Percentiles rank a stretch among this genome's conserved stretches.
These are phyloP conservation scores for Daldinia loculata DNA, from an alignment of 495 filamentous ascomycete species.

Conservation along the genomic window DNA sequence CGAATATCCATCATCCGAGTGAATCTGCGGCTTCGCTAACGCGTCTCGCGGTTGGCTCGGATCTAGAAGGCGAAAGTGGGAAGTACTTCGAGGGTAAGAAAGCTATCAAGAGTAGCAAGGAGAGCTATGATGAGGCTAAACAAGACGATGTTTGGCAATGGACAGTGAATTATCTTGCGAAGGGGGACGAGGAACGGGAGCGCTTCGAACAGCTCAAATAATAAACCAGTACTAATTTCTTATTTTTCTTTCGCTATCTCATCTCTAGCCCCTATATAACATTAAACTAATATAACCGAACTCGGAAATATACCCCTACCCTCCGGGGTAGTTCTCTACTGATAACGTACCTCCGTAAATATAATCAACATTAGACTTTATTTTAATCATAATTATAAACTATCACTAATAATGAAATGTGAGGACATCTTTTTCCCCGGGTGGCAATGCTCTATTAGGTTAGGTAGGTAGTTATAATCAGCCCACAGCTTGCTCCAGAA, in stretches of 20 bases:
- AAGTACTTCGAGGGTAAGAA: not conserved
- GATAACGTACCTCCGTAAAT: no score
- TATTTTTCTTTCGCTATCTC: not conserved
- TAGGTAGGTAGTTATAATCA: not conserved
- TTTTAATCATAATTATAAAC: not conserved
- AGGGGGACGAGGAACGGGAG: constrained; percentile 43
- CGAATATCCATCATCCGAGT: not conserved
- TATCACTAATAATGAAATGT: not conserved
- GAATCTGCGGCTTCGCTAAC: not conserved
- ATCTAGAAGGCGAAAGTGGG: not conserved
- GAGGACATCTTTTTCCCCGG: not conserved
- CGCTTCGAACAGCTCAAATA: constrained; percentile 44
- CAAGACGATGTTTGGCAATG: constrained; percentile 61
- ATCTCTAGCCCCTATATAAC: not conserved
- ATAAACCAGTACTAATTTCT: not conserved
- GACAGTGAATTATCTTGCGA: constrained; percentile 55
- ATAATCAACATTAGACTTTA: not conserved
- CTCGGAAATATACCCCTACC: no score
- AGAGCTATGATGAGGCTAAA: constrained; percentile 52
- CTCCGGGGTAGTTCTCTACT: no score
- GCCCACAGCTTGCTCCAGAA: not conserved
- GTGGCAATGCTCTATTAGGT: not conserved
- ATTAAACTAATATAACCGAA: not conserved
- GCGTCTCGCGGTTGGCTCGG: not conserved
- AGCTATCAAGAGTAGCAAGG: constrained; percentile 13